These are phyloP conservation scores for Bonia amplexicaulis DNA, from an alignment of 176 grass and related monocot genomes.

Conservation along the genomic window DNA sequence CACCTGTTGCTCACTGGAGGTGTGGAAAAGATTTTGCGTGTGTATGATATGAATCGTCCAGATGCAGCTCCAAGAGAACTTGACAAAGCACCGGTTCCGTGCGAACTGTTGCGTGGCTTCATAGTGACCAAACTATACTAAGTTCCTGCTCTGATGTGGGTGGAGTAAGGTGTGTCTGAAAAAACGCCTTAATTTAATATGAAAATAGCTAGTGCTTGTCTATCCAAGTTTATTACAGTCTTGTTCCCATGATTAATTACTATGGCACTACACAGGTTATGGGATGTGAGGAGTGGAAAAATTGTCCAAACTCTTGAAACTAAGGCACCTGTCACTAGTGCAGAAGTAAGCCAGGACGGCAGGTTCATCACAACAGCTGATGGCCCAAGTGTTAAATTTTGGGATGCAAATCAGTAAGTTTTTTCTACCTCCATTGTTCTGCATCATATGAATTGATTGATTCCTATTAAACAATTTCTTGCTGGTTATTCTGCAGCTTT, in stretches of 20 bases:
- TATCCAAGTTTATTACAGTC: not conserved
- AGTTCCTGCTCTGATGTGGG: slow-evolving; percentile 96
- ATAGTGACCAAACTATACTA: slow-evolving; percentile 83
- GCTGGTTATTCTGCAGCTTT: slow-evolving; percentile 54
- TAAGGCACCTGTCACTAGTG: slow-evolving; percentile 80
- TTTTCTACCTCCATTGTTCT: not conserved
- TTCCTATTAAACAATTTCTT: not conserved
- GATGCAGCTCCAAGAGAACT: slow-evolving; percentile 90
- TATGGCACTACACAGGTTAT: slow-evolving; percentile 49
- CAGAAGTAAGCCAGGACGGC: slow-evolving; percentile 93
- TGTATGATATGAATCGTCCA: slow-evolving; percentile 93
- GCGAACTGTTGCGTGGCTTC: slow-evolving; percentile 93
- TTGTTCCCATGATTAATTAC: not conserved
- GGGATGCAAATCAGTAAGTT: slow-evolving; percentile 90
- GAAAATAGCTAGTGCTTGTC: not conserved
- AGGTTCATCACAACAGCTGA: slow-evolving; percentile 96
- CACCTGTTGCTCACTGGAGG: slow-evolving; percentile 91
- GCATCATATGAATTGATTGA: not conserved
- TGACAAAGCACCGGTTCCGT: slow-evolving; percentile 89
- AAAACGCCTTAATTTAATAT: not conserved
- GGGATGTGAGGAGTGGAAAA: slow-evolving; percentile 90
- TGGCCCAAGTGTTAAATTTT: slow-evolving; percentile 91
- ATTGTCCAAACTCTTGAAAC: slow-evolving; percentile 98
- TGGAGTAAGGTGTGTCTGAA: slow-evolving; percentile 71
- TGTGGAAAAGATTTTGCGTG: slow-evolving; percentile 80